These are phyloP conservation scores for Aspergillus bertholletiae DNA, from an alignment of 495 filamentous ascomycete genomes.

Conservation along the genomic window DNA sequence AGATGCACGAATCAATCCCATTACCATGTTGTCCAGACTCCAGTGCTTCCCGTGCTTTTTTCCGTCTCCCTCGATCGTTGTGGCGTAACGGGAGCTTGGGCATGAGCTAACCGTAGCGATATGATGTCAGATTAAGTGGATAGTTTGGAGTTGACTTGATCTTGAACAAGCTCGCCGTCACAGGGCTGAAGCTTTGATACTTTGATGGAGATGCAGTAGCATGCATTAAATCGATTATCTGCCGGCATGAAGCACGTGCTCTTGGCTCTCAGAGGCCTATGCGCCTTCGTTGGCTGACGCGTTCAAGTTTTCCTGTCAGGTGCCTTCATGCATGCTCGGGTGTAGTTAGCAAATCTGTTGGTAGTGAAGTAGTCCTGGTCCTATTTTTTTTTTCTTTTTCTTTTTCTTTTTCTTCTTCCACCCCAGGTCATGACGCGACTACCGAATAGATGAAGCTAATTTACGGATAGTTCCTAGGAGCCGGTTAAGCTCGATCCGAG, in stretches of 20 bases:
- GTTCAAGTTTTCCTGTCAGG: neutral
- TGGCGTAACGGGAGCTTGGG: neutral
- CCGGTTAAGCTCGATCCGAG: no score
- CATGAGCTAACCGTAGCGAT: neutral
- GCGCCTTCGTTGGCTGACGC: conserved; percentile 4
- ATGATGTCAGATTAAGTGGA: conserved; percentile 1
- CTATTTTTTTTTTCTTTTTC: no score
- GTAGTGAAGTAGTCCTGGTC: no score
- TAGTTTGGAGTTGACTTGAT: neutral
- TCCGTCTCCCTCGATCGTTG: neutral
- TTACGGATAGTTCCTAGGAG: no score
- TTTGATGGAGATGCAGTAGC: no score
- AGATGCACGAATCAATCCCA: neutral
- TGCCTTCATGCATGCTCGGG: no score
- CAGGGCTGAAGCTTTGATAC: neutral
- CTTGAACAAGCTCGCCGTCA: neutral
- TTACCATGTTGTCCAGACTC: neutral
- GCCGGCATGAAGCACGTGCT: conserved; percentile 1
- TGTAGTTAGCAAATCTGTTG: no score
- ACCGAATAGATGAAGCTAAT: no score
- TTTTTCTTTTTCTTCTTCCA: no score
- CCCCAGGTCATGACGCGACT: no score
- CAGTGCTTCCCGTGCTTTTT: neutral
- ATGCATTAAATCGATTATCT: neutral
- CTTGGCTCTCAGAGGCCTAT: neutral